A percentile compares a stretch with the other conserved stretches of the same genome.
phyloP scores from a whole-genome alignment of 2,329 filamentous ascomycete species.

The Albophoma yamanashiensis region DNA sequence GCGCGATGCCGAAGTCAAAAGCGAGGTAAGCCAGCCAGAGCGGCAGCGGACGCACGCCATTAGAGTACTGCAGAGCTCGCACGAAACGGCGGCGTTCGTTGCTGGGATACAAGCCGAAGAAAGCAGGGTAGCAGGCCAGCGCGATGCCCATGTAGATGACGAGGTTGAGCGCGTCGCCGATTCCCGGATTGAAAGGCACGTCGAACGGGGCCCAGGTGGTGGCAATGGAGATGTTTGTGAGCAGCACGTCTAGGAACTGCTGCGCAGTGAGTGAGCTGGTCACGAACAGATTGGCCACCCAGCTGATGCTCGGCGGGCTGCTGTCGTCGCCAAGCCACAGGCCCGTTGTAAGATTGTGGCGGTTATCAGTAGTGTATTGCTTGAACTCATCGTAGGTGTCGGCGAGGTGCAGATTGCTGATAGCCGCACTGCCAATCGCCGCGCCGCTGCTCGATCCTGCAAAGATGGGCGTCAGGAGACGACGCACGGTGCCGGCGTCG shows the following conservation, averaged over 20 bases:
- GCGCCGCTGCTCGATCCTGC: slow-evolving; percentile 11
- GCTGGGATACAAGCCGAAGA: slow-evolving; percentile 86
- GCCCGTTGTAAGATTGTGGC: slow-evolving; percentile 60
- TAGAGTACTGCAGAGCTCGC: slow-evolving; percentile 80
- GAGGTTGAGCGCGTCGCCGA: slow-evolving; percentile 66
- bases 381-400: slow-evolving; percentile 60
- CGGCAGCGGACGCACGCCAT: slow-evolving; percentile 72
- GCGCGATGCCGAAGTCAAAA: slow-evolving; percentile 70
- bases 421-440: slow-evolving; percentile 7
- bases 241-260: slow-evolving; percentile 54
- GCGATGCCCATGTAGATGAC: slow-evolving; percentile 74
- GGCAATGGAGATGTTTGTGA: slow-evolving; percentile 58
- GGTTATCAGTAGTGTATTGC: slow-evolving; percentile 49
- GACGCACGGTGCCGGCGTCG: slow-evolving; percentile 13
- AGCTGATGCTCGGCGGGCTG: slow-evolving; percentile 57
- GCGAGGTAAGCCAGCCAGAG: slow-evolving; percentile 74
- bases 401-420: slow-evolving; percentile 38
- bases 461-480: slow-evolving; percentile 31
- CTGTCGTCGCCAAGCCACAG: slow-evolving; percentile 60
- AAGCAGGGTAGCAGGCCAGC: slow-evolving; percentile 68
- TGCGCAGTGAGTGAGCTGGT: slow-evolving; percentile 50
- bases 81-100: slow-evolving; percentile 70
- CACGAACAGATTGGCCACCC: slow-evolving; percentile 51
- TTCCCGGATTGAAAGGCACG: slow-evolving; percentile 55
- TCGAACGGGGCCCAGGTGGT: slow-evolving; percentile 69